Percentiles rank a stretch among this genome's conserved stretches.
These are phyloP conservation scores for Radiomyces spectabilis DNA, from an alignment of 192 early-diverging fungal genomes.

Conservation along the genomic window DNA sequence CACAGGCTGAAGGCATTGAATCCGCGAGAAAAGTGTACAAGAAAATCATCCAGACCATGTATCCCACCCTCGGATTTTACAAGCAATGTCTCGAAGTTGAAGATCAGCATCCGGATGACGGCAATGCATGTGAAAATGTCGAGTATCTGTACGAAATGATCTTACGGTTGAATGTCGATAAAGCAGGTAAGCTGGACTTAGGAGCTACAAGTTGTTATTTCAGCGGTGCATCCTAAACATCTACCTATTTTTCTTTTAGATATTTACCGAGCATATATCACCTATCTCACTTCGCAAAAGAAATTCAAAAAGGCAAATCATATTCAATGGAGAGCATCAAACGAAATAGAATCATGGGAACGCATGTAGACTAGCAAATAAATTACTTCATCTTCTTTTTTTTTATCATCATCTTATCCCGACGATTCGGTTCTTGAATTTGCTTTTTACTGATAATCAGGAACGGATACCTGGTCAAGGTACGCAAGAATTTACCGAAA, in stretches of 20 bases:
- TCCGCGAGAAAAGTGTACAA: slow-evolving; percentile 41
- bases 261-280: slow-evolving; percentile 33
- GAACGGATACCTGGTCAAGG: no score
- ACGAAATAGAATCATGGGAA: no score
- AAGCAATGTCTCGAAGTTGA: slow-evolving; percentile 56
- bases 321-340: slow-evolving; percentile 51
- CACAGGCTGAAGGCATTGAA: slow-evolving; percentile 30
- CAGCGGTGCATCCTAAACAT: background rate
- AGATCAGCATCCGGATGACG: slow-evolving; percentile 11
- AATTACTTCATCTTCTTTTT: no score
- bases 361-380: no score
- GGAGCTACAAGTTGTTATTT: background rate
- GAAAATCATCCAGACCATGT: slow-evolving; percentile 42
- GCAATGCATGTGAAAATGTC: slow-evolving; percentile 9
- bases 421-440: no score
- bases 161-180: slow-evolving; percentile 30
- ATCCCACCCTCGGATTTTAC: slow-evolving; percentile 55
- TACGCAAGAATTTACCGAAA: no score
- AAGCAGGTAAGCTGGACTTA: slow-evolving; percentile 42
- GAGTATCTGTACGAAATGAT: slow-evolving; percentile 38
- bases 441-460: no score
- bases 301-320: slow-evolving; percentile 40
- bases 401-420: no score
- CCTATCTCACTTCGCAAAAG: slow-evolving; percentile 33
- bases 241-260: slow-evolving; percentile 10